A percentile compares a stretch with the other conserved stretches of the same genome.
Conservation (phyloP, 768 basidiomycete genomes). For the Trichaptum fuscoviolaceum region DNA sequence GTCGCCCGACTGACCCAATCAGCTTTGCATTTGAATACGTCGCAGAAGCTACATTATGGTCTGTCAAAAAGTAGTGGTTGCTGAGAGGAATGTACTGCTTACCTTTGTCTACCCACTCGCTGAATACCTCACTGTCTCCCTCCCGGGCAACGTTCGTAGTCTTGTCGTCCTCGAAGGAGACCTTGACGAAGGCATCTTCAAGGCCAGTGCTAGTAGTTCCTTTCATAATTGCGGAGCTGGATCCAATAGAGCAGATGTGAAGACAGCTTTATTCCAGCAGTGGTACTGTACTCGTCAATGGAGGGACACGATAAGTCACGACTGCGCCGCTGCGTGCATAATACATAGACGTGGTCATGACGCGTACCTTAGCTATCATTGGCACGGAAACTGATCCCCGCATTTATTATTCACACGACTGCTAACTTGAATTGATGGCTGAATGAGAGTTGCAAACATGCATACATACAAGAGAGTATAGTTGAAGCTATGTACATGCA, state of each 20-base stretch:
- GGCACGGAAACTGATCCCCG: background rate
- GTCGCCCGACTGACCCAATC: constrained; percentile 35
- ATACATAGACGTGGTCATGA: background rate
- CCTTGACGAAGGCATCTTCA: constrained; percentile 41
- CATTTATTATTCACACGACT: background rate
- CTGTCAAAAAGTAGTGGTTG: background rate
- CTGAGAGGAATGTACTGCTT: constrained; percentile 4
- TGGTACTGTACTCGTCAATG: background rate
- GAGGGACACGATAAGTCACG: background rate
- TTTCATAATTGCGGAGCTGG: constrained; percentile 8
- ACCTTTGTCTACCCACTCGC: constrained; percentile 51
- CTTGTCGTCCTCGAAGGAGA: constrained; percentile 33
- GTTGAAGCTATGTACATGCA: background rate
- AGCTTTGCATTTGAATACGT: constrained; percentile 41
- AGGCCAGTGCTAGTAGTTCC: constrained; percentile 6
- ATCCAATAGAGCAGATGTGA: background rate
- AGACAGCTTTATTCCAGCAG: background rate
- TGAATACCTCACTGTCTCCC: constrained; percentile 35
- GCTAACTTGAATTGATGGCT: background rate
- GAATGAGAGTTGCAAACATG: background rate
- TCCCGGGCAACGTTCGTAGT: constrained; percentile 5
- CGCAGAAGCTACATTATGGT: constrained; percentile 39
- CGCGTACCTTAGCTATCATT: background rate
- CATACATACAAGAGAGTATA: background rate
- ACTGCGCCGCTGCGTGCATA: background rate